phyloP scores from a whole-genome alignment of 192 early-diverging fungal species.

The Phycomyces blakesleeanus region DNA sequence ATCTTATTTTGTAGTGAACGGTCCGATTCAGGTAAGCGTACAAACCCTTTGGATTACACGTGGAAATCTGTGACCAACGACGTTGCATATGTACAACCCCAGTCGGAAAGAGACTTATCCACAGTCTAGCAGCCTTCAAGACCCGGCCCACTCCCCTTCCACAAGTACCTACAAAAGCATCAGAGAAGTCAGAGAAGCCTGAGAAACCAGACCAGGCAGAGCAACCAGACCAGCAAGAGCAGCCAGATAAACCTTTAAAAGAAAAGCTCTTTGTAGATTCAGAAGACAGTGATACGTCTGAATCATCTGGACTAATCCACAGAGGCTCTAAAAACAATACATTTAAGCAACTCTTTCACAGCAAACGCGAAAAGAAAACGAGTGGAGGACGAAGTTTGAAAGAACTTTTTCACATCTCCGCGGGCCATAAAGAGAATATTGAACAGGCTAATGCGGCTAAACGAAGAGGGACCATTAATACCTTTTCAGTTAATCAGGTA shows the following conservation, averaged over 20 bases:
- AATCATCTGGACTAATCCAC: not conserved
- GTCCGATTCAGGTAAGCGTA: no score
- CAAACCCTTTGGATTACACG: no score
- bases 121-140: not conserved
- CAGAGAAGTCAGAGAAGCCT: no score
- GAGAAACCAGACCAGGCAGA: no score
- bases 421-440: not conserved
- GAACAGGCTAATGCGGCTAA: not conserved
- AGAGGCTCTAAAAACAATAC: not conserved
- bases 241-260: no score
- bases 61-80: no score
- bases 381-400: not conserved
- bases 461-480: not conserved
- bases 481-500: not conserved
- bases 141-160: not conserved
- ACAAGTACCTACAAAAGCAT: not conserved
- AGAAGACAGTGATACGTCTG: no score
- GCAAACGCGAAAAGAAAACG: not conserved
- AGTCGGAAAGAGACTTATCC: not conserved
- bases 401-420: not conserved
- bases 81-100: not conserved
- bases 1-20: not conserved
- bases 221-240: no score
- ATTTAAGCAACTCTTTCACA: not conserved
- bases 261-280: no score